Conservation (phyloP, 2,329 filamentous ascomycete genomes). For the Arthrocladium fulminans region DNA sequence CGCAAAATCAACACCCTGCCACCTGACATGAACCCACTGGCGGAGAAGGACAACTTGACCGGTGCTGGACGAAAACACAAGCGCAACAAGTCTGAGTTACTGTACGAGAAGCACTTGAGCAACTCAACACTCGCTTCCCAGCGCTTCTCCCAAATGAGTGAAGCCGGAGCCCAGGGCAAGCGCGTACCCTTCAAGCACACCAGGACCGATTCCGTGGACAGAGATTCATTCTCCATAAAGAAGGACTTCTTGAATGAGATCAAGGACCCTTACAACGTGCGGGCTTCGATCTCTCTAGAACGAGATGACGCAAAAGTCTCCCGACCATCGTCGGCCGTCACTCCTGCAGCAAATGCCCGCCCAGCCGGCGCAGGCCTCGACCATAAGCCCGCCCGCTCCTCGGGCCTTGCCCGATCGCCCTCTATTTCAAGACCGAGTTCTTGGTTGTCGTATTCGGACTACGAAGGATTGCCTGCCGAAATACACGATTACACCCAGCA, state of each 20-base stretch:
- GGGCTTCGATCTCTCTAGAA: constrained; percentile 18
- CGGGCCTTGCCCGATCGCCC: constrained; percentile 8
- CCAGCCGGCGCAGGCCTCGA: constrained; percentile 20
- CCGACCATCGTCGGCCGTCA: constrained; percentile 27
- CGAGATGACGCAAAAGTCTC: constrained; percentile 26
- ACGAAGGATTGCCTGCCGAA: constrained; percentile 20
- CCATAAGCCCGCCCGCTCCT: constrained; percentile 19
- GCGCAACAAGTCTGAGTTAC: constrained; percentile 55
- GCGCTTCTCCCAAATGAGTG: constrained; percentile 21
- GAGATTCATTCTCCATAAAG: constrained; percentile 25
- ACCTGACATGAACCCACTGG: constrained; percentile 91
- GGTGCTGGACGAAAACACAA: constrained; percentile 57
- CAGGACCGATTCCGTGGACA: constrained; percentile 54
- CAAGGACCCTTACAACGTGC: constrained; percentile 20
- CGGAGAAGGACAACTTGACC: constrained; percentile 61
- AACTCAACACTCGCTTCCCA: constrained; percentile 38
- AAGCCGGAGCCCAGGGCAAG: constrained; percentile 5
- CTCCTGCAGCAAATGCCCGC: constrained; percentile 19
- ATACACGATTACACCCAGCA: constrained; percentile 15
- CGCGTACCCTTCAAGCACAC: constrained; percentile 75
- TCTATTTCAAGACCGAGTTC: constrained; percentile 15
- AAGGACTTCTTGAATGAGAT: constrained; percentile 18
- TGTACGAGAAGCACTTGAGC: constrained; percentile 55
- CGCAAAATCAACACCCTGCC: constrained; percentile 71
- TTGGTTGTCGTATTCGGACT: constrained; percentile 22